phyloP scores from a whole-genome alignment of 73 alveolate genomes.

The Paramecium tetraurelia region DNA sequence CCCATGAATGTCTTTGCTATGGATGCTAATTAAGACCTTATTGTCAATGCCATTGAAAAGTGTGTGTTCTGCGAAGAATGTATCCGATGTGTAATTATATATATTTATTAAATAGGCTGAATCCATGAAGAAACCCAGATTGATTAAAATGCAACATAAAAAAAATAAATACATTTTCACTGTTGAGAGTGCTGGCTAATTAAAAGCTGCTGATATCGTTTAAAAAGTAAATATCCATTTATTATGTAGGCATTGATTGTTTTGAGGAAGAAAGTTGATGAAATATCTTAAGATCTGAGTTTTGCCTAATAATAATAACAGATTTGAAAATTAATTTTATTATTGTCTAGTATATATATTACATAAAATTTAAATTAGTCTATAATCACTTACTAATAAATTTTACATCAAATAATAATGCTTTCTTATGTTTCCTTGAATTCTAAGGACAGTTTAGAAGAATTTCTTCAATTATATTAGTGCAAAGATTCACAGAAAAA shows the following conservation, averaged over 20 bases:
- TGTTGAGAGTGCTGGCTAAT: conserved; percentile 90
- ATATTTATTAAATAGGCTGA: conserved; percentile 19
- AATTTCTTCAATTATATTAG: neutral
- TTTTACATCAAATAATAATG: neutral
- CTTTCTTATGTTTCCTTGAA: neutral
- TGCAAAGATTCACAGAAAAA: neutral
- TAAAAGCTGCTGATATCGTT: conserved; percentile 87
- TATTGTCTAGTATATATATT: neutral
- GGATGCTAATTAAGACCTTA: conserved; percentile 69
- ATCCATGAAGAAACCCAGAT: conserved; percentile 72
- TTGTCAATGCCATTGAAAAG: conserved; percentile 67
- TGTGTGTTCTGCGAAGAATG: conserved; percentile 84
- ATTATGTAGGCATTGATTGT: neutral
- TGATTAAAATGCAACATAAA: conserved; percentile 82
- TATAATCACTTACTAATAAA: neutral
- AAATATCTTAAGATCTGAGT: neutral
- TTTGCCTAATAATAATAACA: neutral
- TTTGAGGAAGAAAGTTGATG: neutral
- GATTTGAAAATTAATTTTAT: neutral
- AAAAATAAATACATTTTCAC: conserved; percentile 82
- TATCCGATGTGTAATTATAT: neutral
- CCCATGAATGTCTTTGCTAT: conserved; percentile 63
- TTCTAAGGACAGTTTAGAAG: neutral
- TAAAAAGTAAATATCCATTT: conserved; percentile 61
- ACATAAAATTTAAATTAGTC: neutral